Evolutionary conservation across 2,329 filamentous ascomycete species (phyloP).

Genomic region (Fusarium piperis): DNA sequence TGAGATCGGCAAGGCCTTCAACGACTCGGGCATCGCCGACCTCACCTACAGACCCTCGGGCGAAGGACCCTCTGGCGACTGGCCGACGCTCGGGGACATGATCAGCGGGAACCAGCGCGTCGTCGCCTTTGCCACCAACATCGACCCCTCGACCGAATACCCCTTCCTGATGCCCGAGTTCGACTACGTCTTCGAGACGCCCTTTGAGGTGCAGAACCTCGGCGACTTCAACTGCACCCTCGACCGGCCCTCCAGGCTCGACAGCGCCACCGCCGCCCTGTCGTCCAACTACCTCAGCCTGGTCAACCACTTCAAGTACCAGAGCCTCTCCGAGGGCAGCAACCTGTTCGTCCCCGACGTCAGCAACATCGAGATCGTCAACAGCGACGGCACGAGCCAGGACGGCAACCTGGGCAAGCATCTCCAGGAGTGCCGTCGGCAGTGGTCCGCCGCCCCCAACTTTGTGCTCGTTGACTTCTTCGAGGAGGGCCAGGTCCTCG

Average conservation of each 20-base stretch:
- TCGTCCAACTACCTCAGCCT: slow-evolving; percentile 71
- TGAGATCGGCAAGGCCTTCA: slow-evolving; percentile 64
- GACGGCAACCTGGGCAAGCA: slow-evolving; percentile 65
- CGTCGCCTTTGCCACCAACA: slow-evolving; percentile 73
- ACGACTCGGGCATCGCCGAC: slow-evolving; percentile 66
- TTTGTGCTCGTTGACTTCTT: slow-evolving; percentile 86
- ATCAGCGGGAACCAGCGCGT: slow-evolving; percentile 72
- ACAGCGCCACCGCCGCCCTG: slow-evolving; percentile 62
- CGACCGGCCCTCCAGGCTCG: slow-evolving; percentile 68
- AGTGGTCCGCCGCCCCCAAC: slow-evolving; percentile 72
- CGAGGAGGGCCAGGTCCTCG: slow-evolving; percentile 75
- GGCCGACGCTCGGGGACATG: slow-evolving; percentile 78
- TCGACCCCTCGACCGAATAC: slow-evolving; percentile 52
- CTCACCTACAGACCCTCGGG: slow-evolving; percentile 68
- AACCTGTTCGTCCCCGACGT: slow-evolving; percentile 67
- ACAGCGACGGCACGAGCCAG: slow-evolving; percentile 65
- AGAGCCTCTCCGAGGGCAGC: slow-evolving; percentile 58
- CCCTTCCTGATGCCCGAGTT: slow-evolving; percentile 73
- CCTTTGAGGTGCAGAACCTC: slow-evolving; percentile 70
- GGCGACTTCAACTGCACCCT: slow-evolving; percentile 77
- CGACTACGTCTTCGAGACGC: slow-evolving; percentile 76
- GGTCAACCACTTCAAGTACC: slow-evolving; percentile 84
- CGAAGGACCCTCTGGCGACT: slow-evolving; percentile 56
- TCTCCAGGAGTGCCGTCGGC: slow-evolving; percentile 60
- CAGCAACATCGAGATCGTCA: slow-evolving; percentile 70